Conservation (phyloP, 371 early-diverging fungal species). For the Polyrhizophydium stewartii region DNA sequence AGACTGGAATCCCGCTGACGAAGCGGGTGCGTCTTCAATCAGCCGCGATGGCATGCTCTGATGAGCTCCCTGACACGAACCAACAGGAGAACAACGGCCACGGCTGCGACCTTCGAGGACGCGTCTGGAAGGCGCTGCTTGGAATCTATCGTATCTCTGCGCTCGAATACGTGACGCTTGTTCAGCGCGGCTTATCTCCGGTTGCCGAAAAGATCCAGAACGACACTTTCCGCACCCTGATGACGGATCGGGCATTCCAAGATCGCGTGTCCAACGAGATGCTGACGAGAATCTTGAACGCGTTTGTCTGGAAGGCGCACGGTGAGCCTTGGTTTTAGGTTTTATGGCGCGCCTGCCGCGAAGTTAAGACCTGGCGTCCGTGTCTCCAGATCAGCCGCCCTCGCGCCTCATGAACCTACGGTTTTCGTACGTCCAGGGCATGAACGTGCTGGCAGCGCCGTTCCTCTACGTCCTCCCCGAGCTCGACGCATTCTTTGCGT, state of each 20-base stretch:
- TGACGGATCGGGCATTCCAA: constrained; percentile 73
- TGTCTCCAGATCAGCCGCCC: constrained; percentile 30
- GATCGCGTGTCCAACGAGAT: constrained; percentile 70
- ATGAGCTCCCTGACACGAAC: background rate
- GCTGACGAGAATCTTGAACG: constrained; percentile 79
- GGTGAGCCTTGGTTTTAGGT: too few species aligned
- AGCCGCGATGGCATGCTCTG: background rate
- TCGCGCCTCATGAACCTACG: constrained; percentile 39
- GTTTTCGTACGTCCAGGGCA: constrained; percentile 90
- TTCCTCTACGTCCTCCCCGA: constrained; percentile 89
- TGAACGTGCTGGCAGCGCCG: constrained; percentile 92
- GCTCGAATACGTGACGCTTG: constrained; percentile 67
- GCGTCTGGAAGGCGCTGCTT: constrained; percentile 79
- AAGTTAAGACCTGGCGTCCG: too few species aligned
- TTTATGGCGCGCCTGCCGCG: too few species aligned
- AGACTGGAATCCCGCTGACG: constrained; percentile 31
- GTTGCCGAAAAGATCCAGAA: constrained; percentile 81
- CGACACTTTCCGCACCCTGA: constrained; percentile 85
- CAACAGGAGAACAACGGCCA: background rate
- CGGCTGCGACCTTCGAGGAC: constrained; percentile 28
- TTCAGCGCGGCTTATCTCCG: constrained; percentile 64
- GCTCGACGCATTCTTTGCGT: constrained; percentile 85
- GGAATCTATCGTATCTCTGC: constrained; percentile 71
- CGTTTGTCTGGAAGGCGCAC: constrained; percentile 69
- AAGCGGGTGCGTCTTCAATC: constrained; percentile 1